Percentiles rank a stretch among this genome's conserved stretches.
phyloP scores from a whole-genome alignment of 768 basidiomycete species.

The Naganishia antarctica region DNA sequence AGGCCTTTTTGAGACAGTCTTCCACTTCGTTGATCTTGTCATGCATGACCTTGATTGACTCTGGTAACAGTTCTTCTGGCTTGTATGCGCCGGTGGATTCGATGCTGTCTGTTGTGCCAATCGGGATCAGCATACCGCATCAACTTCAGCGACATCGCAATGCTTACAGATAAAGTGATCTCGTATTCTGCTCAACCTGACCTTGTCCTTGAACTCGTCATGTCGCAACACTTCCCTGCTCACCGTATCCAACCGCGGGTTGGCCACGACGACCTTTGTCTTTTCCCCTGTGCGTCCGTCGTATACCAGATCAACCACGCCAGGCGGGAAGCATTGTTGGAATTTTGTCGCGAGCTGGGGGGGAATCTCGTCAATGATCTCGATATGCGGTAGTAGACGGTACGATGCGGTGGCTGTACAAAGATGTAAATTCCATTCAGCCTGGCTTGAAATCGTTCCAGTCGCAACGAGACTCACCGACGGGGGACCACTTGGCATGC shows the following conservation, averaged over 20 bases:
- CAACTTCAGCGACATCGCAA: not conserved
- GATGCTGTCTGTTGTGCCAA: slow-evolving; percentile 62
- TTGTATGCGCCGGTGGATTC: slow-evolving; percentile 86
- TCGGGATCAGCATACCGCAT: not conserved
- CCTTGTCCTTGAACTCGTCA: slow-evolving; percentile 77
- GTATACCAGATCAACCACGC: slow-evolving; percentile 50
- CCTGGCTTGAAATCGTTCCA: not conserved
- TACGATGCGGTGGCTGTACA: slow-evolving; percentile 84
- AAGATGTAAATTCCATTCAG: not conserved
- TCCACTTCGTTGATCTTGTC: slow-evolving; percentile 59
- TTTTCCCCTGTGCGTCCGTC: slow-evolving; percentile 49
- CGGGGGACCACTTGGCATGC: slow-evolving; percentile 94
- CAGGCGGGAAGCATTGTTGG: slow-evolving; percentile 74
- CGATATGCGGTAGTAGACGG: slow-evolving; percentile 78
- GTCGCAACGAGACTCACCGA: slow-evolving; percentile 56
- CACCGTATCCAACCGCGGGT: slow-evolving; percentile 73
- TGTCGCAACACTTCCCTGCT: slow-evolving; percentile 87
- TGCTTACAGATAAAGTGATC: slow-evolving; percentile 88
- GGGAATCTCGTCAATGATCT: slow-evolving; percentile 68
- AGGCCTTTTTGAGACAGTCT: slow-evolving; percentile 32
- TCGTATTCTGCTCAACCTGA: slow-evolving; percentile 75
- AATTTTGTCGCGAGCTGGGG: slow-evolving; percentile 74
- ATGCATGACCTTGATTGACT: slow-evolving; percentile 75
- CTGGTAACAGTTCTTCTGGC: slow-evolving; percentile 74
- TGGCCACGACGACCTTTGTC: slow-evolving; percentile 58